A percentile compares a stretch with the other conserved stretches of the same genome.
These are phyloP conservation scores for Amauroascus niger DNA, from an alignment of 2,329 filamentous ascomycete species.

Conservation along the genomic window DNA sequence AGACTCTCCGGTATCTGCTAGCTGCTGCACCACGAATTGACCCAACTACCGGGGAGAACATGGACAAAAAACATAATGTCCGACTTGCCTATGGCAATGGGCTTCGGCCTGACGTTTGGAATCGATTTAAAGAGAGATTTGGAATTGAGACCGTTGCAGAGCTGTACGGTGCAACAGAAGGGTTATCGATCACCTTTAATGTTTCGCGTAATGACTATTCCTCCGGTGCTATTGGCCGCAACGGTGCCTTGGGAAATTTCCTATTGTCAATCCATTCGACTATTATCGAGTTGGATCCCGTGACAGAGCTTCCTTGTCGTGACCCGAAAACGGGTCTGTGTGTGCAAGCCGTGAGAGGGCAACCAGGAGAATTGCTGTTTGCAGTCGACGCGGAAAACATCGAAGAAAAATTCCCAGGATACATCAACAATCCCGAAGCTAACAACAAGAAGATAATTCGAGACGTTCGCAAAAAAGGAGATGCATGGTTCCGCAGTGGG, in stretches of 20 bases:
- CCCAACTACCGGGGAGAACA: constrained; percentile 52
- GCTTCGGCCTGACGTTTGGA: constrained; percentile 76
- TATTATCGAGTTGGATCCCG: constrained; percentile 61
- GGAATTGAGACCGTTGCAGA: constrained; percentile 63
- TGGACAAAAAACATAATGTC: constrained; percentile 66
- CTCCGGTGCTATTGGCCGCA: constrained; percentile 68
- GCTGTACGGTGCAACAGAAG: constrained; percentile 74
- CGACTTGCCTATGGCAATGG: constrained; percentile 74
- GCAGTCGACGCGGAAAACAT: constrained; percentile 57
- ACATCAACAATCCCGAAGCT: constrained; percentile 63
- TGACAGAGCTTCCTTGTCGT: constrained; percentile 57
- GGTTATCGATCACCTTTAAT: constrained; percentile 61
- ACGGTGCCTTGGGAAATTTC: constrained; percentile 52
- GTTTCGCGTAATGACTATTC: constrained; percentile 60
- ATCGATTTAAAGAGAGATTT: constrained; percentile 71
- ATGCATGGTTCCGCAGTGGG: constrained; percentile 77
- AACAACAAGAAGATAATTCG: constrained; percentile 64
- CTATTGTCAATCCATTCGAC: constrained; percentile 45
- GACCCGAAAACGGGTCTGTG: constrained; percentile 62
- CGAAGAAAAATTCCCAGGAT: constrained; percentile 63
- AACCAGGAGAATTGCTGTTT: constrained; percentile 67
- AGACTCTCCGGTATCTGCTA: constrained; percentile 74
- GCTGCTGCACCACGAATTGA: constrained; percentile 54
- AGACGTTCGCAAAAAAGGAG: constrained; percentile 62
- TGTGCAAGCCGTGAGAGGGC: constrained; percentile 46